Evolutionary conservation across 768 basidiomycete species (phyloP).

Genomic region (Nidularia pulvinata): DNA sequence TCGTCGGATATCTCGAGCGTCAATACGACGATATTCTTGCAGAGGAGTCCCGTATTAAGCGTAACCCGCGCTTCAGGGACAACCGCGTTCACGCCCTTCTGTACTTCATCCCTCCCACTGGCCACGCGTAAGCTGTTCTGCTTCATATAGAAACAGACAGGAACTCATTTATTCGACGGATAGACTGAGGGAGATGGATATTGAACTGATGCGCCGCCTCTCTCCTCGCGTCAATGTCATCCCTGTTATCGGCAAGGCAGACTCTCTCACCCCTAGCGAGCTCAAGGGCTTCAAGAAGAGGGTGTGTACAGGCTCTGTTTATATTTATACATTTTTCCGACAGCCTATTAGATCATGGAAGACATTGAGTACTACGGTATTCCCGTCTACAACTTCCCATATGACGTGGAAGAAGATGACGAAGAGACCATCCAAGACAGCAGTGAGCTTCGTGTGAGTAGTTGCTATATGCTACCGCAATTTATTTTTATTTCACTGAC

Average conservation of each 20-base stretch:
- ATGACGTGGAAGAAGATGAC: constrained; percentile 98
- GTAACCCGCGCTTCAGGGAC: constrained; percentile 98
- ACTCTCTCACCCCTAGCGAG: constrained; percentile 92
- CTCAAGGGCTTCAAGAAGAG: constrained; percentile 96
- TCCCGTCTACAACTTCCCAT: constrained; percentile 99
- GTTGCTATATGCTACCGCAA: neutral
- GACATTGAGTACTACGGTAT: constrained; percentile 99
- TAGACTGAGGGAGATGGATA: constrained; percentile 96
- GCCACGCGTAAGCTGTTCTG: constrained; percentile 60
- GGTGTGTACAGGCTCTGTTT: constrained; percentile 31
- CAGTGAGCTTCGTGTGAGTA: constrained; percentile 83
- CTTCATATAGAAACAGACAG: neutral
- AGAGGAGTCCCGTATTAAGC: constrained; percentile 98
- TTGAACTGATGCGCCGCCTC: constrained; percentile 97
- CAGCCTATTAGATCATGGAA: constrained; percentile 85
- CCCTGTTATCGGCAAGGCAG: constrained; percentile 96
- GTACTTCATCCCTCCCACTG: constrained; percentile 99
- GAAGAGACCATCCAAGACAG: constrained; percentile 99
- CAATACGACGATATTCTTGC: constrained; percentile 99
- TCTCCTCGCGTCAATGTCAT: constrained; percentile 99
- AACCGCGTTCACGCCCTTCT: constrained; percentile 96
- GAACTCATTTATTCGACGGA: neutral
- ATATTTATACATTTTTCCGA: constrained; percentile 1
- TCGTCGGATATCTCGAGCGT: constrained; percentile 94
- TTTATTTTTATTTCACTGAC: constrained; percentile 3